Base-by-base conservation (phyloP, 2,329 filamentous ascomycete genomes). In the Mollisia scopiformis region DNA sequence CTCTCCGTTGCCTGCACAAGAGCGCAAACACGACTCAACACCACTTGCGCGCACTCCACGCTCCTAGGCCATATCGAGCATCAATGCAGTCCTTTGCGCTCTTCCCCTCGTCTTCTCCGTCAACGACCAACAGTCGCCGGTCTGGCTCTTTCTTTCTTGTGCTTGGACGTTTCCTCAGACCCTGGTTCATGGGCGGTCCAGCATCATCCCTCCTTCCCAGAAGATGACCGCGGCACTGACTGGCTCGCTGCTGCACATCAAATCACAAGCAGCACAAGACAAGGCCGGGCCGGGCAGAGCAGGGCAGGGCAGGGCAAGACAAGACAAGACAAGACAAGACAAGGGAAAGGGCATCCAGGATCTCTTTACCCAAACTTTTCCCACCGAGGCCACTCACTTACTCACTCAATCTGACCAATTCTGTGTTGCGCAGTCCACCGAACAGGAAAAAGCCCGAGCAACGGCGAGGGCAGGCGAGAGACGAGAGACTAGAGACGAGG, bases 221-320 rank as follows among this genome's bases (percentile, higher is more conserved):
- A 16, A 23, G 16, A 37, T 37, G 50, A 53, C 43, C 43, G 43
- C 55, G 55, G 55, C 43, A 57, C 30, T 53, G 47, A 41, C 57
- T 54, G 30, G 49, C n/a, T n/a, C 37, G 21, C n/a, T 30, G n/a
- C 57, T 59, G 57, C 57, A 59, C 39, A n/a, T 59, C 39, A 41
- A 54, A 55, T 59, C 57, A 59, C 57, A 37, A 49, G 39, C 57
- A n/a, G n/a, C 11, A 13, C 16, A 8, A 8, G 31, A 14, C 31
- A 11, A 35, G 31, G 31, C 11, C 31, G 16, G 3, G 11, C 31
- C 3, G 31, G 31, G 31, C 30, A 33, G 13, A 13, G 21, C 41
- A 46, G 41, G 41, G 21, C 39, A 39, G 8, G 37, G 31, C 31
- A 33, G 31, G 31, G 31, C 37, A 39, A 16, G 37, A n/a, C 37